Conservation (phyloP, 2,329 filamentous ascomycete species). For the Colletotrichum sp. region DNA sequence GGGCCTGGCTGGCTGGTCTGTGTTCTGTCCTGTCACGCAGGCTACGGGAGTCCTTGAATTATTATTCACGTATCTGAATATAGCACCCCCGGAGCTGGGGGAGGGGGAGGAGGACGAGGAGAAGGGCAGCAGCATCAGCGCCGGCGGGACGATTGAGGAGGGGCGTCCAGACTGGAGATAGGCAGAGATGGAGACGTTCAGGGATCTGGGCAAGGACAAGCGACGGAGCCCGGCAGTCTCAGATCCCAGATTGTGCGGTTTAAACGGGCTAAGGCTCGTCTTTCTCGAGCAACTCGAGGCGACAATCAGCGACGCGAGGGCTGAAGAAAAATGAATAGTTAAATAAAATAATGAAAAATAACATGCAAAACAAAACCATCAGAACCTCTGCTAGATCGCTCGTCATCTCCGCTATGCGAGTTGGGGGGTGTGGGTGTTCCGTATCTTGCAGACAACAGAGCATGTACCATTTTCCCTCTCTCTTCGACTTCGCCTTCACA, state of each 20-base stretch:
- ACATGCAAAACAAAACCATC: not conserved
- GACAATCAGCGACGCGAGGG: not conserved
- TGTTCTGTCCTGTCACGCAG: not conserved
- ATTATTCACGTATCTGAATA: conserved; percentile 19
- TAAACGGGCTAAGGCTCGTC: not conserved
- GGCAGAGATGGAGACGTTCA: not conserved
- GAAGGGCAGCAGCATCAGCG: not conserved
- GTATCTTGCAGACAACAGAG: not conserved
- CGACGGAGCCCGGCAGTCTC: conserved; percentile 7
- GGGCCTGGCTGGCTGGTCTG: not conserved
- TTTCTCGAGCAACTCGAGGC: not conserved
- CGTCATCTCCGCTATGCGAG: conserved; percentile 5
- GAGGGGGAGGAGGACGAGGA: not conserved
- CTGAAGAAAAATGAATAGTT: not conserved
- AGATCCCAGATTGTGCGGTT: conserved; percentile 2
- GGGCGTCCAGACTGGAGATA: not conserved
- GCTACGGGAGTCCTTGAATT: not conserved
- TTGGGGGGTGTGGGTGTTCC: not conserved
- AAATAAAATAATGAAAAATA: not conserved
- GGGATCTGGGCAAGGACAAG: not conserved
- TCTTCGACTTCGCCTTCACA: not conserved
- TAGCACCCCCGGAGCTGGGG: not conserved
- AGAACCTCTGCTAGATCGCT: not conserved
- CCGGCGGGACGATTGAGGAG: not conserved
- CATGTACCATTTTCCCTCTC: not conserved